Evolutionary conservation across 2,329 filamentous ascomycete genomes (phyloP), one percentile per base, ranked within the genome.

Genomic region (Tricladium varicosporioides): DNA sequence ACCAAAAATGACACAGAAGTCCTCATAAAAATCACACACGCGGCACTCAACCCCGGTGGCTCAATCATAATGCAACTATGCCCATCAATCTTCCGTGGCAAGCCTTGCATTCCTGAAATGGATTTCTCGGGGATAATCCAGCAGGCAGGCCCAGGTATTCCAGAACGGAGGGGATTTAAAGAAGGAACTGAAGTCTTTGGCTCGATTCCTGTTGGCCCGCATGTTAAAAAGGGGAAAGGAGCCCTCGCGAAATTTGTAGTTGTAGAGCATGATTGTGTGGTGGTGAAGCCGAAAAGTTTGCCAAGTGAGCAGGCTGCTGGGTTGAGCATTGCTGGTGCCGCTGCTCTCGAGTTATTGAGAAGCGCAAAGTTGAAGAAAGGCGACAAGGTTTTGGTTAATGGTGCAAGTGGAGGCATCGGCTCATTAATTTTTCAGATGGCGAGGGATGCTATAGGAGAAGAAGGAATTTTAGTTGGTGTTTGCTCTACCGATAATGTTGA

Each of bases 401-500:
- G 77, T 2, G 80, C 77, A 16, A 80, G 78, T 61, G 79, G 79
- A 0, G 79, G 78, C 11, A 75, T 82, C 5, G 79, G 79, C 11
- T 72, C 73, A 16, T 62, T 80, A 50, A 69, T 74, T 1, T 67
- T 80, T 48, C 79, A 82, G 67, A 73, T 79, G 69, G 69, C 65
- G 46, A 69, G 16, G 47, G n/a, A 69, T 13, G 67, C 62, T n/a
- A 71, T 78, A 59, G 71, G 75, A 43, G 59, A 69, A 51, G 66
- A 70, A 0, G 79, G 77, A 2, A 65, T 70, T 49, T 73, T 83
- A 1, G 75, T 75, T 1, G 80, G 69, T 0, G 73, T 81, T 10
- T 82, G 80, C 65, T 80, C 78, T 1, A 73, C 69, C 1, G 70
- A 62, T 45, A 82, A 82, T 48, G 71, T 64, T 5, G 75, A 73